These are phyloP conservation scores for Knoxia roxburghii DNA, from an alignment of 257 asterid genomes.

Conservation along the genomic window DNA sequence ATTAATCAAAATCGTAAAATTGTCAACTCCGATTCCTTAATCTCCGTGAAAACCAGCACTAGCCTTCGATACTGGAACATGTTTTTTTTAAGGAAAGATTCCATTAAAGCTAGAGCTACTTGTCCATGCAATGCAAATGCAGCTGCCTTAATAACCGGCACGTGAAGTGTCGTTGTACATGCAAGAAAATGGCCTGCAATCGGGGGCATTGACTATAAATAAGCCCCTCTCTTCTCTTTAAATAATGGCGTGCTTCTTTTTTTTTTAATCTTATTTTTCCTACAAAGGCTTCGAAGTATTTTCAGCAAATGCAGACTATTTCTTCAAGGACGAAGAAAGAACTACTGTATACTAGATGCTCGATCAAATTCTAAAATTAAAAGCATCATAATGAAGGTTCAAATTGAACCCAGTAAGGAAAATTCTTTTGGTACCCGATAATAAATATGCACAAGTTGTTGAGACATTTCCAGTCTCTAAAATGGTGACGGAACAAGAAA, in stretches of 20 bases:
- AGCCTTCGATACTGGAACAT: constrained; percentile 10
- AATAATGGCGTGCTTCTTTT: too few species aligned
- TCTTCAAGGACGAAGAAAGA: too few species aligned
- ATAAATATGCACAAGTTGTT: neutral
- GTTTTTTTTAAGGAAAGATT: constrained; percentile 10
- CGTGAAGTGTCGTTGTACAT: constrained; percentile 15
- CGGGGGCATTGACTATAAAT: constrained; percentile 14
- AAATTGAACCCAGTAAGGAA: neutral
- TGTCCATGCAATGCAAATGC: neutral
- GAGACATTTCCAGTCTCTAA: too few species aligned
- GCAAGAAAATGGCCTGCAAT: constrained; percentile 22
- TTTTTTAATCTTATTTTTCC: too few species aligned
- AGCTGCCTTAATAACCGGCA: constrained; percentile 19
- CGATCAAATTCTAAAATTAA: neutral
- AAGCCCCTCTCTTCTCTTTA: too few species aligned
- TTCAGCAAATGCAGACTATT: too few species aligned
- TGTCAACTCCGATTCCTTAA: constrained; percentile 15
- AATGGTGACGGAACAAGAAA: too few species aligned
- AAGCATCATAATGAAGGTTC: neutral
- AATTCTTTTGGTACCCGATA: neutral
- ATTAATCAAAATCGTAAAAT: neutral
- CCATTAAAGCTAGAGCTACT: neutral
- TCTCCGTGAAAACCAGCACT: neutral
- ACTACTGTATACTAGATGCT: too few species aligned
- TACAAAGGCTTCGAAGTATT: too few species aligned